These are phyloP conservation scores for Tilletia indica DNA, from an alignment of 1,284 basidiomycete species.

Conservation along the genomic window DNA sequence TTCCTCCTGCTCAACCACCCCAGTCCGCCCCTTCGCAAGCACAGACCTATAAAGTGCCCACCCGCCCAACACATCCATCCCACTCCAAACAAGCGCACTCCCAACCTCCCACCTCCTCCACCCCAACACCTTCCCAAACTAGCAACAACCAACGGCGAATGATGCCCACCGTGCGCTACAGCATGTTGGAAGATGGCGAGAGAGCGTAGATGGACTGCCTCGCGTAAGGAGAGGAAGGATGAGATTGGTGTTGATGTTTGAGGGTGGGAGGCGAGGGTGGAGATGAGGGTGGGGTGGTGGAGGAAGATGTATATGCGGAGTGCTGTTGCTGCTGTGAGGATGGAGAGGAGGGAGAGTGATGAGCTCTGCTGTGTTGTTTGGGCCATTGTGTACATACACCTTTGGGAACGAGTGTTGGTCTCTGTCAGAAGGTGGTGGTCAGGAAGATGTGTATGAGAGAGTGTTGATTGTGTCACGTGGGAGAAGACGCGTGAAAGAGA, in stretches of 20 bases:
- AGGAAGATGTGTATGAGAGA: no score
- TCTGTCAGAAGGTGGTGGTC: background rate
- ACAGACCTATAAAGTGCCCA: background rate
- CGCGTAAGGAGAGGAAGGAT: conserved; percentile 74
- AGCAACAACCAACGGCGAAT: conserved; percentile 77
- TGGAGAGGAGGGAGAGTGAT: background rate
- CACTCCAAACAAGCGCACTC: conserved; percentile 69
- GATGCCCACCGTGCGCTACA: conserved; percentile 12
- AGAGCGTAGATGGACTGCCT: background rate
- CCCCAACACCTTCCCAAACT: conserved; percentile 56
- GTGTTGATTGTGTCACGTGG: no score
- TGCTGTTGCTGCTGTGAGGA: conserved; percentile 18
- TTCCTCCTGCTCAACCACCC: conserved; percentile 49
- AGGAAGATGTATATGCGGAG: conserved; percentile 22
- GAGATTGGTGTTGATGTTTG: conserved; percentile 81
- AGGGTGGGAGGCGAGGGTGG: conserved; percentile 69
- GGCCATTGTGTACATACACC: background rate
- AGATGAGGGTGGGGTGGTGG: conserved; percentile 78
- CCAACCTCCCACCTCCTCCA: conserved; percentile 55
- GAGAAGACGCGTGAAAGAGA: no score
- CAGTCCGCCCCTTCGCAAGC: conserved; percentile 56
- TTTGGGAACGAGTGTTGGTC: background rate
- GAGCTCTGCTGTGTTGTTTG: background rate
- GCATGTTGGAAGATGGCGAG: background rate
- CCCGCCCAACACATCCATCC: conserved; percentile 65